Evolutionary conservation across 1,284 basidiomycete genomes (phyloP).

Genomic region (Naganishia liquefaciens): DNA sequence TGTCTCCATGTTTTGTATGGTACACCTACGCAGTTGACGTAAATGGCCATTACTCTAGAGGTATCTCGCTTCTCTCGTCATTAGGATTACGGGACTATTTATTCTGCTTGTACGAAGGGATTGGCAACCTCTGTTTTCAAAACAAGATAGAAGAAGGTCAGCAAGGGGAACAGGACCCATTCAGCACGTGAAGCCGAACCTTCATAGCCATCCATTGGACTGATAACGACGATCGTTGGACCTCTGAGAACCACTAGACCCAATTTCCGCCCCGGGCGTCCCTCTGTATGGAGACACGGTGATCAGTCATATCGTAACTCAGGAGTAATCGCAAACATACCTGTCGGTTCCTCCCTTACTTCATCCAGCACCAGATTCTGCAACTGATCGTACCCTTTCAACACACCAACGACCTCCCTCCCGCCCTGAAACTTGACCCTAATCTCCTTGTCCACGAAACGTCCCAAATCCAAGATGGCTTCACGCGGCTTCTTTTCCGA

Average conservation of each 20-base stretch:
- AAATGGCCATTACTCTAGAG: background rate
- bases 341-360: constrained; percentile 54
- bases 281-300: constrained; percentile 60
- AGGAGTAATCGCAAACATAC: constrained; percentile 40
- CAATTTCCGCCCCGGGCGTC: constrained; percentile 64
- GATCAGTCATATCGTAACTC: background rate
- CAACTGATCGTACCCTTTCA: constrained; percentile 96
- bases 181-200: constrained; percentile 41
- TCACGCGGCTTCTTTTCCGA: constrained; percentile 86
- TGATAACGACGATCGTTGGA: constrained; percentile 86
- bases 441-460: constrained; percentile 89
- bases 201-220: constrained; percentile 87
- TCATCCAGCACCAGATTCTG: constrained; percentile 75
- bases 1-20: background rate
- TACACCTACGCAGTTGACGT: background rate
- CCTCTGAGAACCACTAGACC: constrained; percentile 87
- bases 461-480: constrained; percentile 91
- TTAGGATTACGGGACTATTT: background rate
- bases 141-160: background rate
- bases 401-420: constrained; percentile 84
- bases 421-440: constrained; percentile 96
- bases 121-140: constrained; percentile 68
- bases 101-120: constrained; percentile 66
- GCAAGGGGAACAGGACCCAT: background rate
- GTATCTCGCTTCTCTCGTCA: no score